Evolutionary conservation across 2,329 filamentous ascomycete species (phyloP).

Genomic region (Pseudogymnoascus sp.): DNA sequence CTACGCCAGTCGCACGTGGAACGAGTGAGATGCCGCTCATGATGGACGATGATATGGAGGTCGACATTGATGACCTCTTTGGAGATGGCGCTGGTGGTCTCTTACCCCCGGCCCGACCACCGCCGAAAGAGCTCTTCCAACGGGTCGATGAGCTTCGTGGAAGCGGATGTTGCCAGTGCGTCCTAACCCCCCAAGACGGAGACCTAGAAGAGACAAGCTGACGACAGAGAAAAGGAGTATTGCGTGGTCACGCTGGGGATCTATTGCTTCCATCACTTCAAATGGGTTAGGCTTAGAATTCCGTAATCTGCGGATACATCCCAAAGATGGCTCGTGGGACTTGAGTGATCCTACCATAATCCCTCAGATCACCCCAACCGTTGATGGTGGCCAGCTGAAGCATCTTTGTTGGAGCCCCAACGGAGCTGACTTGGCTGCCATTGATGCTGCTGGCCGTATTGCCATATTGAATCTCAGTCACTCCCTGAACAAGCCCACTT

Average conservation of each 20-base stretch:
- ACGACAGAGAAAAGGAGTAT: constrained; percentile 51
- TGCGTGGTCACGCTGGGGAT: constrained; percentile 81
- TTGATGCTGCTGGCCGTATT: constrained; percentile 72
- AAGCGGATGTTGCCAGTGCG: constrained; percentile 76
- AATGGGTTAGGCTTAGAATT: constrained; percentile 66
- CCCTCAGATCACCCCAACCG: constrained; percentile 51
- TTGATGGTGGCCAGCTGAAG: constrained; percentile 59
- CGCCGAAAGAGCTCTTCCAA: constrained; percentile 60
- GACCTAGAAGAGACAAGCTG: background rate
- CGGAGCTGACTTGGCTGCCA: constrained; percentile 71
- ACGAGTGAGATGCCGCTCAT: constrained; percentile 40
- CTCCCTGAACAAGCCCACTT: constrained; percentile 63
- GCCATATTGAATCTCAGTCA: constrained; percentile 64
- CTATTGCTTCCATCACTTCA: constrained; percentile 70
- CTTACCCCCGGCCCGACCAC: constrained; percentile 45
- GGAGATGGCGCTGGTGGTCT: constrained; percentile 57
- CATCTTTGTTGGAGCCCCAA: constrained; percentile 75
- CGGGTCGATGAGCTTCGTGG: constrained; percentile 69
- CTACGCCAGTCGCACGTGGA: background rate
- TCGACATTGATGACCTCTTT: constrained; percentile 68
- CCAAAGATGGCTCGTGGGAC: constrained; percentile 64
- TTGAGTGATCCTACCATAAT: constrained; percentile 65
- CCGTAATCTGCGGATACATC: constrained; percentile 61
- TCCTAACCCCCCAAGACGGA: constrained; percentile 17
- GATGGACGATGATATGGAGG: constrained; percentile 49